Conservation (phyloP, 768 basidiomycete genomes). For the Hygrophorus pudorinus region DNA sequence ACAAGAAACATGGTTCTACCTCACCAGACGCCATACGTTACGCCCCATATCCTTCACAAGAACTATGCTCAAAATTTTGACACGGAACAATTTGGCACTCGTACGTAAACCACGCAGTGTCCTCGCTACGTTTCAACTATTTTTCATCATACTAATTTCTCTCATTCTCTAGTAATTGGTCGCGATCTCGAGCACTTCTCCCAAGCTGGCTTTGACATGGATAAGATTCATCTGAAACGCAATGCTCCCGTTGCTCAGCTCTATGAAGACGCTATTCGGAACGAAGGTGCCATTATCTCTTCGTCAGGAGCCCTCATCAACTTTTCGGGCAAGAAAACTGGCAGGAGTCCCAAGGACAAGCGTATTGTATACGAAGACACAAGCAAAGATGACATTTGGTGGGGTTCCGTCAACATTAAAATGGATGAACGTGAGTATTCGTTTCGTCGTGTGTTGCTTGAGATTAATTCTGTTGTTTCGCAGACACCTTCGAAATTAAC, state of each 20-base stretch:
- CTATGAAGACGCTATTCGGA: slow-evolving; percentile 96
- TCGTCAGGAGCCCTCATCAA: slow-evolving; percentile 96
- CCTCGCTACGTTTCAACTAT: no score
- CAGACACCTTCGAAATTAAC: slow-evolving; percentile 98
- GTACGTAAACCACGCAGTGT: slow-evolving; percentile 28
- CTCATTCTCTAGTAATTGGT: slow-evolving; percentile 58
- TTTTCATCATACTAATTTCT: no score
- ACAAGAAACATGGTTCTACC: slow-evolving; percentile 50
- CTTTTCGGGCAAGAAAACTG: slow-evolving; percentile 99
- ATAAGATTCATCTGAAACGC: slow-evolving; percentile 90
- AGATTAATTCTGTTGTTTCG: not conserved
- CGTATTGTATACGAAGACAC: slow-evolving; percentile 98
- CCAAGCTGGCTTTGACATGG: slow-evolving; percentile 98
- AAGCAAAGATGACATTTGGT: slow-evolving; percentile 96
- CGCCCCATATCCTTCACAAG: slow-evolving; percentile 84
- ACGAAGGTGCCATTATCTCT: slow-evolving; percentile 98
- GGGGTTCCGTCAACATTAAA: slow-evolving; percentile 99
- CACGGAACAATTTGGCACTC: slow-evolving; percentile 45
- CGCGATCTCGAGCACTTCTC: slow-evolving; percentile 96
- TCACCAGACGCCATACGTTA: slow-evolving; percentile 75
- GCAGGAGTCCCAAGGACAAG: slow-evolving; percentile 97
- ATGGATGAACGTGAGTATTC: slow-evolving; percentile 79
- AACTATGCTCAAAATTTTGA: slow-evolving; percentile 72
- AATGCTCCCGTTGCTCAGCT: slow-evolving; percentile 84
- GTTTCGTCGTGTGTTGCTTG: not conserved